Evolutionary conservation across 2,329 filamentous ascomycete species (phyloP).

Genomic region (Pyrenochaeta sp.): DNA sequence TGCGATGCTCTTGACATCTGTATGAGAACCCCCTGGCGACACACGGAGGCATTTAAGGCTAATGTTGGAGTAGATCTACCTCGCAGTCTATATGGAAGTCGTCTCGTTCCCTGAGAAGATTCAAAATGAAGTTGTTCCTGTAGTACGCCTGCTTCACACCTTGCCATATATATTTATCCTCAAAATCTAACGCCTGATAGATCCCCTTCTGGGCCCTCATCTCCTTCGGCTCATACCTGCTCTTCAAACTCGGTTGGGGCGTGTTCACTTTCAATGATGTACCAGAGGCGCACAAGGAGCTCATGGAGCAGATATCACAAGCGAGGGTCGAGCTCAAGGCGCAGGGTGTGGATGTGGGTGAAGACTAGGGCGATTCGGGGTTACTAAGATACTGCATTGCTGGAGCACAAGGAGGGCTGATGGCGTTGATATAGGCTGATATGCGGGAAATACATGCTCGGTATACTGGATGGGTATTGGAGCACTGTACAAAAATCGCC

Average conservation of each 20-base stretch:
- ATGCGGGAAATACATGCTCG: neutral
- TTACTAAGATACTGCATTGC: conserved; percentile 10
- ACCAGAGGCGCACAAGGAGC: conserved; percentile 85
- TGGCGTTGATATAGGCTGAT: conserved; percentile 5
- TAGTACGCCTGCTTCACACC: conserved; percentile 70
- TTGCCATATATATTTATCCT: neutral
- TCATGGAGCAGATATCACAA: conserved; percentile 83
- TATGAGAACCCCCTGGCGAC: conserved; percentile 59
- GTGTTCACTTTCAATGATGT: conserved; percentile 98
- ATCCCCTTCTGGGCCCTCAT: conserved; percentile 93
- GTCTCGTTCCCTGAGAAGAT: conserved; percentile 80
- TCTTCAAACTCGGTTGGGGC: conserved; percentile 90
- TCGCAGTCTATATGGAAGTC: conserved; percentile 83
- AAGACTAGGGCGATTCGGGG: conserved; percentile 38
- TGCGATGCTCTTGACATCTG: conserved; percentile 85
- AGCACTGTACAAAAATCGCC: too few relatives aligned
- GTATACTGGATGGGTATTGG: conserved; percentile 19
- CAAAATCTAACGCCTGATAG: conserved; percentile 56
- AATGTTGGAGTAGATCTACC: conserved; percentile 75
- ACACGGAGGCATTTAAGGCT: conserved; percentile 10
- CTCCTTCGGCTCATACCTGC: conserved; percentile 88
- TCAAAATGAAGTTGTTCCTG: conserved; percentile 85
- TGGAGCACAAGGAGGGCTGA: conserved; percentile 1
- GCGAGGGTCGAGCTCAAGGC: conserved; percentile 77
- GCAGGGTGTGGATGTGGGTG: conserved; percentile 82